Evolutionary conservation across 345 rosid genomes (phyloP).

Genomic region (Excoecaria cochinchinensis): DNA sequence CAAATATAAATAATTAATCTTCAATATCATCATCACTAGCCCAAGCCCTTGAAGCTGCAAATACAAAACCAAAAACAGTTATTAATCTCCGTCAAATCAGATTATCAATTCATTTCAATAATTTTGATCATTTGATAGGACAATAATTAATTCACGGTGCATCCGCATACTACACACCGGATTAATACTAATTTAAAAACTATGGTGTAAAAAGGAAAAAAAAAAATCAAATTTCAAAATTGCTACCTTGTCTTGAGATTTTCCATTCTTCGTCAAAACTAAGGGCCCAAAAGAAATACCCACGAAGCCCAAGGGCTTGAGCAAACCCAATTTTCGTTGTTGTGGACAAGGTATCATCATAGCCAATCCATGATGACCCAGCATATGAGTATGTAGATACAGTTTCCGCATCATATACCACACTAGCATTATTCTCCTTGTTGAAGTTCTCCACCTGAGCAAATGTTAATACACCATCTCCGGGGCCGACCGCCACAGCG

Average conservation of each 20-base stretch:
- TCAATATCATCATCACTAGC: background rate
- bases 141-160: too few relatives aligned
- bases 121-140: too few relatives aligned
- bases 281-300: constrained; percentile 78
- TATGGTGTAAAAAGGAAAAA: too few relatives aligned
- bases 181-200: too few relatives aligned
- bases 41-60: constrained; percentile 23
- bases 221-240: too few relatives aligned
- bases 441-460: constrained; percentile 35
- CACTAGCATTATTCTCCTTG: constrained; percentile 28
- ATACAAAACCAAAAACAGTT: background rate
- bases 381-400: constrained; percentile 46
- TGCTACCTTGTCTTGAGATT: constrained; percentile 47
- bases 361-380: constrained; percentile 43
- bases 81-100: too few relatives aligned
- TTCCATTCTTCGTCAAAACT: constrained; percentile 52
- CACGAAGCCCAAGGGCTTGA: constrained; percentile 48
- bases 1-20: background rate
- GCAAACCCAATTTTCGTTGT: constrained; percentile 50
- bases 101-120: too few relatives aligned
- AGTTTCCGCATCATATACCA: constrained; percentile 38
- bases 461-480: constrained; percentile 29
- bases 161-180: too few relatives aligned
- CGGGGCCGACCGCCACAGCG: constrained; percentile 38
- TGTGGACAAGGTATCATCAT: constrained; percentile 48